phyloP scores from a whole-genome alignment of 352 stramenopile species.

The Globisporangium okanoganense region DNA sequence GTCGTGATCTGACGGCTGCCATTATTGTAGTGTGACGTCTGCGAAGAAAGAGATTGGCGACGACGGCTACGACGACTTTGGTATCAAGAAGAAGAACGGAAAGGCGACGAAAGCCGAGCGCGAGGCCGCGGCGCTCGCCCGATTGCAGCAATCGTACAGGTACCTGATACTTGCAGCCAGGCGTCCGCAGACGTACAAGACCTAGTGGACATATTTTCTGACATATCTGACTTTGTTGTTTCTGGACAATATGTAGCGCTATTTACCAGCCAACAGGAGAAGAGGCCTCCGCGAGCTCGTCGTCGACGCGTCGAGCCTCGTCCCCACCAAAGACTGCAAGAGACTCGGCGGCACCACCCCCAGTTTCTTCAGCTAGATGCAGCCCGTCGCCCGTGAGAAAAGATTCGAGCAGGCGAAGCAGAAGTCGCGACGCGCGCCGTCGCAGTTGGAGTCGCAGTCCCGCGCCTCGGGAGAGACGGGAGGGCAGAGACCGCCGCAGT shows the following conservation, averaged over 20 bases:
- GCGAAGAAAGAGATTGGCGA: slow-evolving; percentile 75
- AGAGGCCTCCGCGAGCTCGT: background rate
- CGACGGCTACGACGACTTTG: slow-evolving; percentile 88
- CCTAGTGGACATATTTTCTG: background rate
- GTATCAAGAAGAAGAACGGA: slow-evolving; percentile 75
- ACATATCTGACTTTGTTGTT: background rate
- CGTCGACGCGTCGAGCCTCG: background rate
- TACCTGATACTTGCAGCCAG: slow-evolving; percentile 10
- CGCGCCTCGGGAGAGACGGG: background rate
- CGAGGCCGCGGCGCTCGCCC: slow-evolving; percentile 75
- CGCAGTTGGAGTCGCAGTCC: slow-evolving; percentile 27
- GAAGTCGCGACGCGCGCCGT: slow-evolving; percentile 23
- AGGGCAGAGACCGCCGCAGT: slow-evolving; percentile 12
- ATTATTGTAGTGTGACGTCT: slow-evolving; percentile 45
- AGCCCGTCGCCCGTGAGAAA: slow-evolving; percentile 19
- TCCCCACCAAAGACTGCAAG: background rate
- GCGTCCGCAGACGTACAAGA: too few species aligned
- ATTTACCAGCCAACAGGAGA: slow-evolving; percentile 34
- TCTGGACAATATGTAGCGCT: slow-evolving; percentile 24
- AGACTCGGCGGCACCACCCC: background rate
- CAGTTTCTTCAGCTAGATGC: slow-evolving; percentile 9
- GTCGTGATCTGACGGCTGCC: background rate
- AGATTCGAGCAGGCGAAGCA: slow-evolving; percentile 20
- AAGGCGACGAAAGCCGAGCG: slow-evolving; percentile 74
- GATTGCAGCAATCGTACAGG: slow-evolving; percentile 81